phyloP scores from a whole-genome alignment of 352 stramenopile species.

The Globisporangium viniferum region DNA sequence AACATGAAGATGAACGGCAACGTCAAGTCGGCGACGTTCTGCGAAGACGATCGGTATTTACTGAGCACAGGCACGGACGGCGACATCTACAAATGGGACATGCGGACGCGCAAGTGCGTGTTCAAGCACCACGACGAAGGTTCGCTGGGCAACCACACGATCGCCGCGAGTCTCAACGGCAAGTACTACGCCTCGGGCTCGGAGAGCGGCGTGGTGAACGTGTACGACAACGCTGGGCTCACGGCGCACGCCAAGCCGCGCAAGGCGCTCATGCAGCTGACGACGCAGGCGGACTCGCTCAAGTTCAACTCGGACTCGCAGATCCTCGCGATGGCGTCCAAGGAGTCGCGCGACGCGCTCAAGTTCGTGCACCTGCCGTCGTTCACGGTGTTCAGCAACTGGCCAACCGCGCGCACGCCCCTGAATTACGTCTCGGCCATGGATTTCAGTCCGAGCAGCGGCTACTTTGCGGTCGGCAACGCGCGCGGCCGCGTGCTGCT shows the following conservation, averaged over 20 bases:
- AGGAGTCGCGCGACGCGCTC: conserved; percentile 90
- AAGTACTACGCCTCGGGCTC: conserved; percentile 91
- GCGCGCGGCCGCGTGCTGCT: conserved; percentile 96
- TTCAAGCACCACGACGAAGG: conserved; percentile 84
- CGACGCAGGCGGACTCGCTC: conserved; percentile 86
- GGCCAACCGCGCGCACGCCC: conserved; percentile 95
- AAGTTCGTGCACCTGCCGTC: conserved; percentile 95
- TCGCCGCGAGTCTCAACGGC: conserved; percentile 58
- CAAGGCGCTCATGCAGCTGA: conserved; percentile 98
- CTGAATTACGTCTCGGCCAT: conserved; percentile 95
- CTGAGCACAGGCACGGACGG: conserved; percentile 94
- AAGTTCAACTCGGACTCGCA: conserved; percentile 93
- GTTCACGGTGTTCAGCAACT: conserved; percentile 96
- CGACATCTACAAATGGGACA: conserved; percentile 96
- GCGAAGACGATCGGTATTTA: conserved; percentile 89
- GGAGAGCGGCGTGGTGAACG: conserved; percentile 96
- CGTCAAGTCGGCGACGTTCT: conserved; percentile 89
- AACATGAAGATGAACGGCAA: conserved; percentile 97
- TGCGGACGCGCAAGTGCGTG: conserved; percentile 82
- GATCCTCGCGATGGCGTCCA: conserved; percentile 93
- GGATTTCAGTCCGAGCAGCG: conserved; percentile 95
- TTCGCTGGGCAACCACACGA: conserved; percentile 78
- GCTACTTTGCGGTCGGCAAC: conserved; percentile 95
- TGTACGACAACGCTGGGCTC: conserved; percentile 89
- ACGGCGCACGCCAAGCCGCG: conserved; percentile 57